Percentiles rank a stretch among this genome's conserved stretches.
phyloP scores from a whole-genome alignment of 495 filamentous ascomycete genomes.

The Neurospora africana region DNA sequence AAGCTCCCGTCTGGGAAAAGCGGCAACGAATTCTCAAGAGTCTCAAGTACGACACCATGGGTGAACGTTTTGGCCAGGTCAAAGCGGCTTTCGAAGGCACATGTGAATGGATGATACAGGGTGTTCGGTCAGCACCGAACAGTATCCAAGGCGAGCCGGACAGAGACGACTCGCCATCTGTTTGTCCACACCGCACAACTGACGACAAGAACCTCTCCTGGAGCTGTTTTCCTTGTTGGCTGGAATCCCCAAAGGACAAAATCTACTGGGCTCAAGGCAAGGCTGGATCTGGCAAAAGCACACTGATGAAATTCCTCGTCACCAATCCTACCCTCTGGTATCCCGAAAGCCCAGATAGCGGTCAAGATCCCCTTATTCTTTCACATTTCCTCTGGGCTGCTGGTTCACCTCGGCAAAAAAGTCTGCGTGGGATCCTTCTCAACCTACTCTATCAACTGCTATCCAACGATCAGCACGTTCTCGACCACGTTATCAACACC shows the following conservation, averaged over 20 bases:
- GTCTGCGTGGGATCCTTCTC: constrained; percentile 19
- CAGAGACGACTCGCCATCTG: background rate
- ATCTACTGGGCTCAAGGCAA: constrained; percentile 35
- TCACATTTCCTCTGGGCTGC: constrained; percentile 23
- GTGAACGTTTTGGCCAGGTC: constrained; percentile 15
- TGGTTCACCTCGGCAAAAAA: constrained; percentile 15
- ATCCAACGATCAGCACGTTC: background rate
- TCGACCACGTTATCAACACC: constrained; percentile 5
- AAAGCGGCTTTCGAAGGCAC: constrained; percentile 14
- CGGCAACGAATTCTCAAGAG: constrained; percentile 10
- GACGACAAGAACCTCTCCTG: background rate
- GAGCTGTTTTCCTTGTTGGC: constrained; percentile 25
- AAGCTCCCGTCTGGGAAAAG: background rate
- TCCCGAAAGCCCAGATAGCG: background rate
- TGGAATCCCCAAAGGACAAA: constrained; percentile 9
- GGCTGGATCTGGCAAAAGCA: constrained; percentile 36
- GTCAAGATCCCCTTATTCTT: constrained; percentile 8
- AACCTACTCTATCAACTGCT: constrained; percentile 23
- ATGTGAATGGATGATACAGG: constrained; percentile 25
- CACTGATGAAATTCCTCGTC: constrained; percentile 30
- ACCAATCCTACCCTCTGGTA: constrained; percentile 1
- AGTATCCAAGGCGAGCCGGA: background rate
- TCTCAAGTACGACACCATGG: constrained; percentile 14
- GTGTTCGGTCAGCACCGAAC: background rate
- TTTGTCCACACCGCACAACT: background rate